Evolutionary conservation across 768 basidiomycete genomes (phyloP).

Genomic region (Melanogaster broomeanus): DNA sequence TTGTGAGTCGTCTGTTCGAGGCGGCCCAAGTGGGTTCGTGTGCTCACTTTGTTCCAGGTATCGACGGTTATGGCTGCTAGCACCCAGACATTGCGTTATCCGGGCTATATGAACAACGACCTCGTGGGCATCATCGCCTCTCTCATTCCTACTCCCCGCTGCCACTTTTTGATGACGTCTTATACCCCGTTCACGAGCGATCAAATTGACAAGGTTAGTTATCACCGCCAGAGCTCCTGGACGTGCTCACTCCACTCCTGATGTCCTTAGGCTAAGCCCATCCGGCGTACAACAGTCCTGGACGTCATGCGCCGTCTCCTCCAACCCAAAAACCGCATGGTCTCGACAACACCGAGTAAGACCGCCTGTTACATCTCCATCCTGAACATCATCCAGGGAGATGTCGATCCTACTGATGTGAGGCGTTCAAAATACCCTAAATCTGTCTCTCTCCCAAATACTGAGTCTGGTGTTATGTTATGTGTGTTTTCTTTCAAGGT

Average conservation of each 20-base stretch:
- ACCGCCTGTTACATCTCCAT: slow-evolving; percentile 97
- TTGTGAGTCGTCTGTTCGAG: slow-evolving; percentile 47
- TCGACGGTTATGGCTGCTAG: slow-evolving; percentile 98
- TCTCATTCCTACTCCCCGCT: slow-evolving; percentile 94
- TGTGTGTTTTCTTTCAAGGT: slow-evolving; percentile 51
- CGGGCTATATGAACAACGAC: slow-evolving; percentile 99
- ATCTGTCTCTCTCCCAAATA: background rate
- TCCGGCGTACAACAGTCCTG: slow-evolving; percentile 93
- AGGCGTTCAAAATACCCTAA: slow-evolving; percentile 2
- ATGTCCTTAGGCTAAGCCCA: slow-evolving; percentile 80
- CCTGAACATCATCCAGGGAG: slow-evolving; percentile 97
- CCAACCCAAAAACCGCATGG: slow-evolving; percentile 98
- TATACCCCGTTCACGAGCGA: slow-evolving; percentile 99
- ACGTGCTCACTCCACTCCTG: background rate
- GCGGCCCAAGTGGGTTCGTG: background rate
- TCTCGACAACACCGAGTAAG: slow-evolving; percentile 89
- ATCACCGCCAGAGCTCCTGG: background rate
- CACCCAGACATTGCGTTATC: slow-evolving; percentile 95
- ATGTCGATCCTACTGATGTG: slow-evolving; percentile 97
- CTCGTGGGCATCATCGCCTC: slow-evolving; percentile 96
- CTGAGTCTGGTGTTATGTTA: background rate
- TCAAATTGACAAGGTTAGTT: slow-evolving; percentile 86
- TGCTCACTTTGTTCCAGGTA: slow-evolving; percentile 50
- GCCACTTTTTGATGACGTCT: slow-evolving; percentile 98
- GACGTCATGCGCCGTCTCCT: slow-evolving; percentile 98